Percentiles rank a stretch among this genome's conserved stretches.
These are phyloP conservation scores for Turnera subulata DNA, from an alignment of 345 rosid genomes.

Conservation along the genomic window DNA sequence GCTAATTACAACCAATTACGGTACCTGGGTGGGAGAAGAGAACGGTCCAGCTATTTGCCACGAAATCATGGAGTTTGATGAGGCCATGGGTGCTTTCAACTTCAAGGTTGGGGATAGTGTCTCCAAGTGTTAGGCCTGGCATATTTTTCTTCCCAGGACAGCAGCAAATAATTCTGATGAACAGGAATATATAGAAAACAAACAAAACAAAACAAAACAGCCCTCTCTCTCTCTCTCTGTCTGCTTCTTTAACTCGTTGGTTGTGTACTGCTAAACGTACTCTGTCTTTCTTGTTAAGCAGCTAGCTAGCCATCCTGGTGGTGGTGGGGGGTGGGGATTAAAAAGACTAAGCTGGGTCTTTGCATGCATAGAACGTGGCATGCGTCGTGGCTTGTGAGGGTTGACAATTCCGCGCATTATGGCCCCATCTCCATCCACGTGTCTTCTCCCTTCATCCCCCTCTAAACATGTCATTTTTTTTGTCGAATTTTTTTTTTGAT, in stretches of 20 bases:
- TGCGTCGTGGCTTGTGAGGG: not conserved
- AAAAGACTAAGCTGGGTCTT: not conserved
- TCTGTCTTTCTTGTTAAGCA: too few relatives aligned
- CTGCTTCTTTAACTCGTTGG: not conserved
- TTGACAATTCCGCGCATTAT: too few relatives aligned
- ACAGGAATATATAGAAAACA: too few relatives aligned
- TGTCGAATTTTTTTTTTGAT: too few relatives aligned
- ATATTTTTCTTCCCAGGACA: constrained; percentile 27
- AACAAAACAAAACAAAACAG: too few relatives aligned
- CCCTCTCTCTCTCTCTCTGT: not conserved
- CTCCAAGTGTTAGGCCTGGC: constrained; percentile 77
- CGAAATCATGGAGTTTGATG: constrained; percentile 61
- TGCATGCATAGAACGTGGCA: constrained; percentile 46
- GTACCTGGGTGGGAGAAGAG: constrained; percentile 78
- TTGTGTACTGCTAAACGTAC: too few relatives aligned
- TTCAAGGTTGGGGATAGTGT: constrained; percentile 62
- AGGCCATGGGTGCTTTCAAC: constrained; percentile 63
- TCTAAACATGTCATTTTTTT: too few relatives aligned
- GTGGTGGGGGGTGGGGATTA: not conserved
- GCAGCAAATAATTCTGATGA: too few relatives aligned
- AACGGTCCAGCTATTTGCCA: constrained; percentile 51
- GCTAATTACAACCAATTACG: too few relatives aligned
- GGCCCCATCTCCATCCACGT: constrained; percentile 1
- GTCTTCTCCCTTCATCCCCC: not conserved
- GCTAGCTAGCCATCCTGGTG: too few relatives aligned